Evolutionary conservation across 2,329 filamentous ascomycete genomes (phyloP), one percentile per base, ranked within the genome.

Genomic region (Aspergillus viridinutans): DNA sequence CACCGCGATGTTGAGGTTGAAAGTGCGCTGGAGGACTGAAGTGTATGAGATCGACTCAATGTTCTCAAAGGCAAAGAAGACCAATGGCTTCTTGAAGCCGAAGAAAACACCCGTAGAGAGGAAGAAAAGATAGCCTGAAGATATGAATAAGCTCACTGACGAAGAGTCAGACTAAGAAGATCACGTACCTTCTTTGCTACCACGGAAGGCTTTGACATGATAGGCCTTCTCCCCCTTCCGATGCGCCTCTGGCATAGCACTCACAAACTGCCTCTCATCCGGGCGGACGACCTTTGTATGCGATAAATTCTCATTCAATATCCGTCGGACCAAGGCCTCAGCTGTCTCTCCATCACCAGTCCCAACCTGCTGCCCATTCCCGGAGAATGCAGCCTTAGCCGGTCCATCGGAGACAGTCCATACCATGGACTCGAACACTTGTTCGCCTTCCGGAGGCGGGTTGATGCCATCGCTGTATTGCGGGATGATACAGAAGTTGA

Each of bases 31-130:
- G 6, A 88, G 75, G 20, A 87, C 82, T 43, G 82, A 83, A 3
- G 84, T 87, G 72, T 87, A 88, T 42, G 82, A 84, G 49, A 86
- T 80, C 23, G 81, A 81, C 52, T 83, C 81, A 57, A 88, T 78
- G 38, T 77, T 75, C 50, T 81, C 78, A 58, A 87, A 85, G 8
- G 83, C 78, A 66, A 87, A 86, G 73, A 84, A 87, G 8, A 81
- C 69, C 25, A 88, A 74, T 0, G 85, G 85, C 65, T 87, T 88
- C 66, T 86, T 87, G 77, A 86, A 87, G 43, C 82, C 85, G 66
- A 83, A 87, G 43, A 87, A 70, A 50, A 88, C 83, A 32, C 85
- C 85, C 8, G 78, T 80, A 21, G 81, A 77, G 10, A 86, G 78
- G 68, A 87, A 81, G 74, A 85, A 87, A 14, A 88, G 77, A 65